A percentile compares a stretch with the other conserved stretches of the same genome.
phyloP scores from a whole-genome alignment of 768 basidiomycete genomes.

The Lactifluus subvellereus region DNA sequence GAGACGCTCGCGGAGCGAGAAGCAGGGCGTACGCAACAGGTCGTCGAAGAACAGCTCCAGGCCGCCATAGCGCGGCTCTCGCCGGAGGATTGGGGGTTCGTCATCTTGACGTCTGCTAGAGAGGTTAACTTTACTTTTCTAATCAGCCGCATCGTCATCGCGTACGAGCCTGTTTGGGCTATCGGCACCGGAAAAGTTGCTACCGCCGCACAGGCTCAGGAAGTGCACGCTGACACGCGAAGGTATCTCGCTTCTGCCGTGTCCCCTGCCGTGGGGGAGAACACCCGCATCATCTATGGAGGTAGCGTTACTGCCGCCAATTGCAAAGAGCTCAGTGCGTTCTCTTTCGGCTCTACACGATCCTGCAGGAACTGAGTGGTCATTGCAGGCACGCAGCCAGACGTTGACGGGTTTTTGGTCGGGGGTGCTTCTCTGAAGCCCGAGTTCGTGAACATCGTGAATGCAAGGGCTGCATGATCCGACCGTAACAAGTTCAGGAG shows the following conservation, averaged over 20 bases:
- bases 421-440: slow-evolving; percentile 98
- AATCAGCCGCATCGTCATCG: slow-evolving; percentile 80
- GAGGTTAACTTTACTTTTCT: background rate
- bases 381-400: slow-evolving; percentile 56
- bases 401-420: slow-evolving; percentile 97
- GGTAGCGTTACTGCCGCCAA: slow-evolving; percentile 91
- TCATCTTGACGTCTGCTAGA: slow-evolving; percentile 12
- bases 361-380: background rate
- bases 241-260: slow-evolving; percentile 61
- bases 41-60: slow-evolving; percentile 78
- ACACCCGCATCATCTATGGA: slow-evolving; percentile 89
- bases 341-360: background rate
- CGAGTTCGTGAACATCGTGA: slow-evolving; percentile 91
- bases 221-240: slow-evolving; percentile 82
- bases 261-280: slow-evolving; percentile 60
- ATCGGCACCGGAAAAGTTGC: slow-evolving; percentile 98
- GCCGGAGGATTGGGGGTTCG: slow-evolving; percentile 76
- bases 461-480: slow-evolving; percentile 40
- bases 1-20: slow-evolving; percentile 91
- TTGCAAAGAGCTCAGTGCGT: slow-evolving; percentile 79
- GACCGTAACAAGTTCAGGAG: background rate
- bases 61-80: slow-evolving; percentile 61
- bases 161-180: slow-evolving; percentile 98
- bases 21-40: slow-evolving; percentile 62
- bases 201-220: slow-evolving; percentile 86